Evolutionary conservation across 768 basidiomycete genomes (phyloP), one percentile per base, ranked within the genome.

Genomic region (Termitomyces sp.): DNA sequence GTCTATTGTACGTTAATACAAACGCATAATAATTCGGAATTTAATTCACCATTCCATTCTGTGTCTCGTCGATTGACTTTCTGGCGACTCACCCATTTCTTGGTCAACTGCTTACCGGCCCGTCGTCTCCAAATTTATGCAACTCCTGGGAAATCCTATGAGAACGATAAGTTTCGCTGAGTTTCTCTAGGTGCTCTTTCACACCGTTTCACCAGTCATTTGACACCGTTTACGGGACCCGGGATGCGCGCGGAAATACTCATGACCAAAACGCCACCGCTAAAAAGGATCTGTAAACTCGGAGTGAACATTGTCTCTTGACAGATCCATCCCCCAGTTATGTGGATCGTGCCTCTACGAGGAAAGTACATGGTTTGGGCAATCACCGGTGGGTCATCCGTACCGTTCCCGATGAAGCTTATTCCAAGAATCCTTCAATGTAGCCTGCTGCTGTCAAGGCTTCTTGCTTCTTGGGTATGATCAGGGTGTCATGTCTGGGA

Each of bases 401-500:
- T 54, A 7, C 45, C 22, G 22, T 28, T 53, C 52, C 13, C 13
- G 9, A 49, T 60, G 12, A n/a, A 48, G 20, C 42, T 51, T 42
- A 32, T 54, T n/a, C 33, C 45, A n/a, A 35, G 42, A 44, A 44
- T 39, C 40, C 24, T 57, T 46, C 44, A 53, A 33, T 42, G 16
- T 36, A 76, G 76, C 76, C 40, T 77, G 76, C 60, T 78, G 77
- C 61, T 78, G 75, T 57, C 76, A 75, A 61, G 77, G 76, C 1
- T 76, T 78, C 61, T 64, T 77, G 20, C 73, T 78, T 18, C 63
- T 71, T 24, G 75, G 75, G 1, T 77, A 78, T 61, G 76, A 77
- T 64, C 75, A 77, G 62, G 77, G 77, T 16, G 76, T 78, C 33
- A 79, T 78, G 77, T 77, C 76, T 35, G 76, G 77, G 9, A 75